Evolutionary conservation across 2,329 filamentous ascomycete species (phyloP).

Genomic region (Claviceps capensis): DNA sequence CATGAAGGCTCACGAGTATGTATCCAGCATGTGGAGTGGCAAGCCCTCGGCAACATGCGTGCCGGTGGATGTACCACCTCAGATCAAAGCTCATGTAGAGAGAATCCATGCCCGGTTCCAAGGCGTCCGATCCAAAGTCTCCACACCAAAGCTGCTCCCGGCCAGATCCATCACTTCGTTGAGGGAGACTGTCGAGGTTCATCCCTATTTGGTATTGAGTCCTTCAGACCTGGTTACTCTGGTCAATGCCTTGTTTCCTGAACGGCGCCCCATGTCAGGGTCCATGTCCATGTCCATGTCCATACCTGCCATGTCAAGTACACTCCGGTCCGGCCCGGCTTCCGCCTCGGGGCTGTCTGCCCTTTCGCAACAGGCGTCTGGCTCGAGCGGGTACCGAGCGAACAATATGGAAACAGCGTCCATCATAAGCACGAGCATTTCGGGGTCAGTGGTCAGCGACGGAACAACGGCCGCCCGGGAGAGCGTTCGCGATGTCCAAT

Average conservation of each 20-base stretch:
- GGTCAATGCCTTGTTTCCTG: conserved; percentile 73
- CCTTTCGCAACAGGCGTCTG: conserved; percentile 55
- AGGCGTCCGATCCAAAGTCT: conserved; percentile 33
- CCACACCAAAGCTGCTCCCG: conserved; percentile 47
- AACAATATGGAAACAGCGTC: conserved; percentile 51
- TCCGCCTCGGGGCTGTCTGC: conserved; percentile 54
- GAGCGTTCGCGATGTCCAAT: conserved; percentile 43
- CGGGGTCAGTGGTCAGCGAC: conserved; percentile 60
- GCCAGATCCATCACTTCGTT: conserved; percentile 60
- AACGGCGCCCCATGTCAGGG: conserved; percentile 49
- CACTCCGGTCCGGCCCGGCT: conserved; percentile 50
- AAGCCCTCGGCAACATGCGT: conserved; percentile 42
- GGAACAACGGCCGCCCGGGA: conserved; percentile 48
- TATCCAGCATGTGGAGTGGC: conserved; percentile 63
- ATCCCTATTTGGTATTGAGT: conserved; percentile 67
- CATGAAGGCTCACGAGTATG: conserved; percentile 63
- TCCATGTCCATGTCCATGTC: conserved; percentile 14
- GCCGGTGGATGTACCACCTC: conserved; percentile 36
- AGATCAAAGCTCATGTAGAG: conserved; percentile 56
- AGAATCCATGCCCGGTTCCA: conserved; percentile 55
- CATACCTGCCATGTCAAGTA: conserved; percentile 46
- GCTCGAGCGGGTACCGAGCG: conserved; percentile 28
- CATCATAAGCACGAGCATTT: conserved; percentile 57
- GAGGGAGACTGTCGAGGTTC: conserved; percentile 63
- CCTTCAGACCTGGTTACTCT: conserved; percentile 67